Evolutionary conservation across 1,284 basidiomycete species (phyloP), one percentile per base, ranked within the genome.

Genomic region (Vanrija pseudolonga): DNA sequence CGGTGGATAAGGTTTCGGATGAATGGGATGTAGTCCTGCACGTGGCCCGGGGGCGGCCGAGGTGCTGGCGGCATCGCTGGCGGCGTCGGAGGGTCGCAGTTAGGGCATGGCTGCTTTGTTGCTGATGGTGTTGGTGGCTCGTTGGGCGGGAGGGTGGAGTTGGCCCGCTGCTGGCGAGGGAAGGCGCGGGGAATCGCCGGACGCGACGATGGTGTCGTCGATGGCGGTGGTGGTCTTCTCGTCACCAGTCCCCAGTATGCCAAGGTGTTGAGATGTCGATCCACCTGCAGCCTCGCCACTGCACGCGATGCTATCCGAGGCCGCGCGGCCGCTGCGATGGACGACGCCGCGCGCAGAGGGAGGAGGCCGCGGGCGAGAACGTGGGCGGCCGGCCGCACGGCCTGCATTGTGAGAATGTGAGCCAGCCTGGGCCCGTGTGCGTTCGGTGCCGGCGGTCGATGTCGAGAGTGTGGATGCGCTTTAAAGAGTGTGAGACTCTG

Each of bases 21-120:
- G 70, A 90, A 87, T 6, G 81, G 83, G 7, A 89, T 84, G 68
- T 93, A 93, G 65, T 90, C 84, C 53, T 74, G 74, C 11, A 63
- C 56, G 42, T 69, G 51, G 17, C 26, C 50, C 5, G 50, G 50
- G 24, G 57, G 20, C 4, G 53, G 53, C n/a, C 42, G 47, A 2
- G 51, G 55, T 11, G 56, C 52, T 23, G 50, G 56, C 8, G 53
- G 51, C 11, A 48, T 32, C 23, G 59, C 26, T 23, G 50, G 49
- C 15, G 36, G 51, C 3, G 47, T 41, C 15, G 50, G 7, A 22
- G 50, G 28, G 23, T 22, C n/a, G 22, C 48, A 55, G 39, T 50
- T 41, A 5, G 44, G 28, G 19, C 48, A 50, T 43, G 36, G 37
- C 17, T 8, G 42, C 28, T 24, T 24, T 22, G n/a, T 19, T 32